Conservation (phyloP, 2,329 filamentous ascomycete genomes). For the Hypoxylon sp. region DNA sequence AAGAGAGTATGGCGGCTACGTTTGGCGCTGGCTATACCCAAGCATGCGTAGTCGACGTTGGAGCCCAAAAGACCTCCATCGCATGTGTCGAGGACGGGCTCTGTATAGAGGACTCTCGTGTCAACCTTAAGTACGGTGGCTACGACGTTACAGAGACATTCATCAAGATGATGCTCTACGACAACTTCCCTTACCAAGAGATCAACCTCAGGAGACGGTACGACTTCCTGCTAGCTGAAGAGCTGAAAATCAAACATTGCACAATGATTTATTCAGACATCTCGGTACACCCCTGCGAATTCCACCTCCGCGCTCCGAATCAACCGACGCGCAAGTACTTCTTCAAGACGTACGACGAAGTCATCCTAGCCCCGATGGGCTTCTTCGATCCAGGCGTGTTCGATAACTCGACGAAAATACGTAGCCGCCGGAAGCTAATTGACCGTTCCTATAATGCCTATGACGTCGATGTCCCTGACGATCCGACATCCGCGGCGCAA, state of each 20-base stretch:
- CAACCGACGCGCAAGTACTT: conserved; percentile 92
- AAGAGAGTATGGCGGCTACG: conserved; percentile 94
- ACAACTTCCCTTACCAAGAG: conserved; percentile 94
- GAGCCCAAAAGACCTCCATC: conserved; percentile 96
- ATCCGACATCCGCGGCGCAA: conserved; percentile 89
- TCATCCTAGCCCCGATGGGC: conserved; percentile 95
- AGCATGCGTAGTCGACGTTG: conserved; percentile 95
- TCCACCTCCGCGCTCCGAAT: conserved; percentile 89
- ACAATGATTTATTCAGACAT: conserved; percentile 93
- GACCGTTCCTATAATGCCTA: conserved; percentile 94
- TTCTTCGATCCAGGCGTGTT: conserved; percentile 92
- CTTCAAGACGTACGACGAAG: conserved; percentile 98
- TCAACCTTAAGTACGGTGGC: conserved; percentile 95
- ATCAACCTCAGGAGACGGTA: conserved; percentile 93
- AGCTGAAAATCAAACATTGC: conserved; percentile 93
- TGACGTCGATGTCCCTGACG: conserved; percentile 87
- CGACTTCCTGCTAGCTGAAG: conserved; percentile 93
- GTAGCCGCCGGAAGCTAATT: conserved; percentile 83
- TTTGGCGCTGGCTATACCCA: conserved; percentile 96
- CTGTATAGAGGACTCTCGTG: conserved; percentile 91
- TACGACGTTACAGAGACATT: conserved; percentile 95
- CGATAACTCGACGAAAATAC: conserved; percentile 84
- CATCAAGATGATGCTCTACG: conserved; percentile 97
- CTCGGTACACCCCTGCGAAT: conserved; percentile 88
- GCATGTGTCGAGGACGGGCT: conserved; percentile 98